A percentile compares a stretch with the other conserved stretches of the same genome.
Evolutionary conservation across 345 rosid genomes (phyloP).

Genomic region (Eucalyptus regnans): DNA sequence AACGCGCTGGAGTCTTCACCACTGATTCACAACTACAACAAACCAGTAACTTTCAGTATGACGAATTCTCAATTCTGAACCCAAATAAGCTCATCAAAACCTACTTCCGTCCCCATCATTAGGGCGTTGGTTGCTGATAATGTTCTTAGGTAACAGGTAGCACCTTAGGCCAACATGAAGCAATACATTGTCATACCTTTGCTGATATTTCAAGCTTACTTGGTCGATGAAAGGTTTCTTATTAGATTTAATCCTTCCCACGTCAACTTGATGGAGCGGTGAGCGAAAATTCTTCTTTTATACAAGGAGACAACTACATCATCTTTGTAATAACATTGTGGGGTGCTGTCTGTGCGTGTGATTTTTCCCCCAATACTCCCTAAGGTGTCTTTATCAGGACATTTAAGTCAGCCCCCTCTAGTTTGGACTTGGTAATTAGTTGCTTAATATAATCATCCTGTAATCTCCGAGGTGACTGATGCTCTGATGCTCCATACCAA

Average conservation of each 20-base stretch:
- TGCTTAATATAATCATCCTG: not conserved
- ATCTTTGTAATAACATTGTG: fast-evolving
- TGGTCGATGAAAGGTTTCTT: not conserved
- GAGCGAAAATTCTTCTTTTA: not conserved
- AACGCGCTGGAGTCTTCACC: not conserved
- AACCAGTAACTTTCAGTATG: not conserved
- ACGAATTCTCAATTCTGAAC: not conserved
- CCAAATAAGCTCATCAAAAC: not conserved
- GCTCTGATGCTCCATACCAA: not conserved
- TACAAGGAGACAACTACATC: not conserved
- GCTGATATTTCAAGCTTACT: not conserved
- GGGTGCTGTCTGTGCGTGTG: not conserved
- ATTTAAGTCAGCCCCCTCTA: not conserved
- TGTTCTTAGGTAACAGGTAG: not conserved
- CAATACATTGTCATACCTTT: not conserved
- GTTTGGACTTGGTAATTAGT: not conserved
- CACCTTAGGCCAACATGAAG: not conserved
- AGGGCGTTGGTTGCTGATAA: not conserved
- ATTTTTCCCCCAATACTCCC: not conserved
- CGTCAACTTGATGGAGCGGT: not conserved
- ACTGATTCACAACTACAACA: not conserved
- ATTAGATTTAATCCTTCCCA: not conserved
- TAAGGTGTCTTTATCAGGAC: not conserved
- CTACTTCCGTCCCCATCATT: not conserved
- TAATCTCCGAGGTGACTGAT: fast-evolving